Conservation (phyloP, 2,329 filamentous ascomycete genomes). For the Sporothrix protearum region DNA sequence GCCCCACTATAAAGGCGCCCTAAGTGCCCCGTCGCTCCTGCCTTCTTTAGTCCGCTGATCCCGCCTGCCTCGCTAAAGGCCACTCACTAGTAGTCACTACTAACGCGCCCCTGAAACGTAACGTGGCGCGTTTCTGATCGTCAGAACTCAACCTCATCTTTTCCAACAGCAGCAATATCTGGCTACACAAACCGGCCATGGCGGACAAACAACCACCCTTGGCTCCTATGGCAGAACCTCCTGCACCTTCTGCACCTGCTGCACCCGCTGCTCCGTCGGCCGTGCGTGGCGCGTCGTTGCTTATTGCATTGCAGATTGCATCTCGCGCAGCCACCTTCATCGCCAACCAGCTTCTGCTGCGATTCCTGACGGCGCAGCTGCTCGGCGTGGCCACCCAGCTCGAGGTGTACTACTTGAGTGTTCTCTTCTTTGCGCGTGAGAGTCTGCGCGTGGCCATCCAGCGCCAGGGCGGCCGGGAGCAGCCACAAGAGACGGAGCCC, state of each 20-base stretch:
- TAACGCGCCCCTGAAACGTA: constrained; percentile 10
- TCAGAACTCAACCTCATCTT: neutral
- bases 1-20: neutral
- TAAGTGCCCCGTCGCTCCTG: neutral
- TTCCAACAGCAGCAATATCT: neutral
- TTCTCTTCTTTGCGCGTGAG: constrained; percentile 93
- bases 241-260: neutral
- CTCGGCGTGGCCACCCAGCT: constrained; percentile 85
- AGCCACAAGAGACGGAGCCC: neutral
- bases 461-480: constrained; percentile 52
- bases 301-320: constrained; percentile 81
- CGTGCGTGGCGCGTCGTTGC: constrained; percentile 71
- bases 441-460: constrained; percentile 88
- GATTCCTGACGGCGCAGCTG: constrained; percentile 78
- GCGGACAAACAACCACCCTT: constrained; percentile 7
- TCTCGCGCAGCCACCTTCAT: constrained; percentile 88
- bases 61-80: neutral
- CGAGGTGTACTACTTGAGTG: constrained; percentile 86
- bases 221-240: too few species aligned
- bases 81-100: too few species aligned
- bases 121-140: constrained; percentile 6
- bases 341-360: constrained; percentile 86
- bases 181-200: neutral
- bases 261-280: constrained; percentile 18
- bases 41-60: neutral